Base-by-base conservation (phyloP, 129 eudicot genomes). In the Scalesia atractyloides region DNA sequence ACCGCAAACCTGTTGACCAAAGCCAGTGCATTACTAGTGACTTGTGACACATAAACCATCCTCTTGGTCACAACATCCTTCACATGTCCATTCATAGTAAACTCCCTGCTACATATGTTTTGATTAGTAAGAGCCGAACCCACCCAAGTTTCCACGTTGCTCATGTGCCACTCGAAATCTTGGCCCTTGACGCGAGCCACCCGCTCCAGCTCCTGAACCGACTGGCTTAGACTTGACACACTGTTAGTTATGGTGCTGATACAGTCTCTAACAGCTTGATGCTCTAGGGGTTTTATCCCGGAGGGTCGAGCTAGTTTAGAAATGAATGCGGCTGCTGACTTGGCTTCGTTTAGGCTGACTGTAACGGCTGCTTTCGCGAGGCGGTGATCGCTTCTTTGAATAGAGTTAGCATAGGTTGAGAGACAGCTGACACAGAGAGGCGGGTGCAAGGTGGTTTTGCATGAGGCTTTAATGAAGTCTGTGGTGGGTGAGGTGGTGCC, bases 81-180 rank as follows among this genome's bases (percentile, higher is more conserved):
- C 9, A 87, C 83, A 34, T 48, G 79, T 3, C 95, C 98, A 13
- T 82, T 76, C 85, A 83, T 39, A 26, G 9, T 69, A 64, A 91
- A 88, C 16, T 92, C 97, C 74, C 88, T 90, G 0, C 77, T 41
- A 33, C 97, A 91, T 46, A 90, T 86, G 82, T 78, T 86, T 10
- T 84, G 85, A 52, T 86, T 70, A 4, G 97, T 91, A 9, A 88
- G 68, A 60, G 96, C 97, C 37, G 97, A 88, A 48, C 91, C 89
- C 0, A 87, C 95, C 98, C 98, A 92, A 0, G 98, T 92, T 78
- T 89, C 88, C 58, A 89, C 88, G 67, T 92, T 87, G 68, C 96
- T 89, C 88, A 87, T 75, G 71, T 84, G 96, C 98, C 91, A 87
- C 76, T 70, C 74, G 66, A 89, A 89, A 51, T 81, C 86, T 64